These are phyloP conservation scores for Austroboletus niveus DNA, from an alignment of 1,284 basidiomycete species.

Conservation along the genomic window DNA sequence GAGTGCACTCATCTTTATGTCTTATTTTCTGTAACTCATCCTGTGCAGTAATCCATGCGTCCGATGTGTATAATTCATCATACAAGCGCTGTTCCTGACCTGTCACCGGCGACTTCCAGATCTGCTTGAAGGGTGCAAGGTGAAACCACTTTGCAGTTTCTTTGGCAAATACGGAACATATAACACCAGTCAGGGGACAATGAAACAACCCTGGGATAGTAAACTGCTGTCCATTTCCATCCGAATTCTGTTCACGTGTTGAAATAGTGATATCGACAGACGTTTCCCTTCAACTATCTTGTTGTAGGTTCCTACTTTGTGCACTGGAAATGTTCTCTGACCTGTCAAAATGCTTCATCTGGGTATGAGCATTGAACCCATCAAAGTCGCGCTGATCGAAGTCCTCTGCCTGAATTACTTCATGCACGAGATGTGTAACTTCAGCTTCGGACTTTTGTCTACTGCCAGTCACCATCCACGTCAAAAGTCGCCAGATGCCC, in stretches of 20 bases:
- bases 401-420: not conserved
- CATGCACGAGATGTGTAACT: not conserved
- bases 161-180: not conserved
- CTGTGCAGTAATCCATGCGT: too few species aligned
- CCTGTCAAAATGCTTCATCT: not conserved
- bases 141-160: too few species aligned
- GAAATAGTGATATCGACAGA: not conserved
- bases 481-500: not conserved
- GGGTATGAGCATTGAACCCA: not conserved
- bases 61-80: too few species aligned
- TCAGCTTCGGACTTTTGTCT: not conserved
- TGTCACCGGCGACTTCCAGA: too few species aligned
- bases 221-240: not conserved
- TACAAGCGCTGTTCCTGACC: too few species aligned
- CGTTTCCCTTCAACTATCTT: constrained; percentile 1
- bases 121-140: too few species aligned
- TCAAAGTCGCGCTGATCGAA: not conserved
- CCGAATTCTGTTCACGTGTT: not conserved
- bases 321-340: not conserved
- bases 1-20: not conserved
- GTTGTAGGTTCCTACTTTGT: not conserved
- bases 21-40: too few species aligned
- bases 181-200: not conserved
- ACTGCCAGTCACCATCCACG: constrained; percentile 2
- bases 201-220: not conserved